Evolutionary conservation across 805 yeast species (phyloP), one percentile per base, ranked within the genome.

Genomic region (Starmera caribaea): DNA sequence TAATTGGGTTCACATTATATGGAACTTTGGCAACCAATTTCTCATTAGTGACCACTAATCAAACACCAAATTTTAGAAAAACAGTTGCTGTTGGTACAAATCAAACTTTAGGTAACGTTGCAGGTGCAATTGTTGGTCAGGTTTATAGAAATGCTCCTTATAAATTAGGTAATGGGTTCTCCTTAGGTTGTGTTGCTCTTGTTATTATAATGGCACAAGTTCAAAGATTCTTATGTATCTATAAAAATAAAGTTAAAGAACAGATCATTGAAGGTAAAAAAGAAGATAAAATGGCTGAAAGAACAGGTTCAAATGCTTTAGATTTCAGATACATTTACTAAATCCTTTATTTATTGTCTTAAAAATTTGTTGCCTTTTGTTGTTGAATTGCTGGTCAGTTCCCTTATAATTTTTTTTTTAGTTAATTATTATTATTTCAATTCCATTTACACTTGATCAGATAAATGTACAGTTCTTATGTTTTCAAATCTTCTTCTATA

Each of bases 71-170:
- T 40, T 66, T 59, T 52, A 63, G 63, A 40, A 59, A 73, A 49
- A 65, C 69, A 8, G 58, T 69, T 5, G 61, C 68, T 5, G 48
- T 68, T 36, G 73, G 68, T 8, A 38, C 57, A 30, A 65, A 70
- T 39, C 73, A 66, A 46, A 58, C 69, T 3, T 42, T 68, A n/a
- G 74, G 73, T 10, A 70, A 70, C 44, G 42, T 63, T 17, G 59
- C 73, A 6, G 75, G 75, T 38, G 68, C 63, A 5, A 54, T 68
- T 42, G 64, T 66, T 31, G 66, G 68, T 16, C 72, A 67, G 46
- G 62, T 69, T 16, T 69, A 67, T 50, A 50, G 66, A 30, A 45
- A 49, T 7, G 49, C 69, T 5, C 69, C 69, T 6, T 68, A 62
- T 42, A 46, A 41, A 11, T 49, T 65, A 28, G 72, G 73, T 4